Evolutionary conservation across 306 rosid genomes (phyloP).

Genomic region (Cotoneaster glaucophyllus): DNA sequence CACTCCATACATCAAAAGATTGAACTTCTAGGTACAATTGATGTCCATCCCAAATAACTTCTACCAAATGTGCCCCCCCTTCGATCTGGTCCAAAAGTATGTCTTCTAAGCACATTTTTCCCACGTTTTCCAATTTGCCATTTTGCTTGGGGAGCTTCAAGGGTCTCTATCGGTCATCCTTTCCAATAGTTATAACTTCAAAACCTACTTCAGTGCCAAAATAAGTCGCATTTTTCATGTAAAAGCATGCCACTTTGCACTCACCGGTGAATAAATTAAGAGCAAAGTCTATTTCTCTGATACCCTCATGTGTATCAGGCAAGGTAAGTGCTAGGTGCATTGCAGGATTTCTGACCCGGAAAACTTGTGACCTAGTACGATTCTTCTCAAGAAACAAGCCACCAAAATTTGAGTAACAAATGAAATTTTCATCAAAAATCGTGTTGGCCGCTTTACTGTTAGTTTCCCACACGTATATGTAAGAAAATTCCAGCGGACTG

Average conservation of each 20-base stretch:
- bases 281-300: background rate
- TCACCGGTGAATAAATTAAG: background rate
- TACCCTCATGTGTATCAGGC: background rate
- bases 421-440: background rate
- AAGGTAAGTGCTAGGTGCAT: background rate
- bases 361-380: background rate
- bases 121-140: background rate
- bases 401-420: fast-evolving
- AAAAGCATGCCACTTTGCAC: background rate
- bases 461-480: background rate
- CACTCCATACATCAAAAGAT: background rate
- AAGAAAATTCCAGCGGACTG: background rate
- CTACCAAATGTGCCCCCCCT: background rate
- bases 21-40: background rate
- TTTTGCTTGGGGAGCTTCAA: background rate
- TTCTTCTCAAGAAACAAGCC: background rate
- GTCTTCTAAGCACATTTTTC: fast-evolving
- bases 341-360: background rate
- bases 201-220: background rate
- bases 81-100: too few species aligned
- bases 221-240: too few species aligned
- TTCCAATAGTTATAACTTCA: background rate
- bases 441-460: too few species aligned
- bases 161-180: background rate
- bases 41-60: background rate